These are phyloP conservation scores for Dictyostelium brefeldianum DNA, from an alignment of 78 protist species.

Conservation along the genomic window DNA sequence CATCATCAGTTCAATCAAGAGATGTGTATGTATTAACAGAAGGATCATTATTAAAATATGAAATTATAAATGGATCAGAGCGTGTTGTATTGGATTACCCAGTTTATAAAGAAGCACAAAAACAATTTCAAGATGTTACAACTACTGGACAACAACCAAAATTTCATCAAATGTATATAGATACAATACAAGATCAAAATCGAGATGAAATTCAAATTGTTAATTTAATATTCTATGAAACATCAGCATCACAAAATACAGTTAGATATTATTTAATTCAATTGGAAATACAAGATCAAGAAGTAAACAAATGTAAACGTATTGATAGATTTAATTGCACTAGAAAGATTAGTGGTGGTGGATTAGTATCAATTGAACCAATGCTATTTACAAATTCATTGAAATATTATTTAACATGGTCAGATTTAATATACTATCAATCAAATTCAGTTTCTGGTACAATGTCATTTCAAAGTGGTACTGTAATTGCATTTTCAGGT, in stretches of 20 bases:
- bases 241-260: neutral
- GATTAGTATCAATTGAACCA: neutral
- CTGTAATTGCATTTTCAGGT: neutral
- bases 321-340: neutral
- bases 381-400: neutral
- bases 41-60: constrained; percentile 44
- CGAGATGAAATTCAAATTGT: constrained; percentile 1
- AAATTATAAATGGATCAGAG: constrained; percentile 43
- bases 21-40: constrained; percentile 49
- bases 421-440: neutral
- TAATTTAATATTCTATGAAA: constrained; percentile 14
- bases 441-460: constrained; percentile 2
- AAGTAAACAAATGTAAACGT: neutral
- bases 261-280: constrained; percentile 8
- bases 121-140: neutral
- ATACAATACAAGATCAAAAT: constrained; percentile 6
- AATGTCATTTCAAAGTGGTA: constrained; percentile 4
- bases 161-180: neutral
- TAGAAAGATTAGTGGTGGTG: neutral
- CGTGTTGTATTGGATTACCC: constrained; percentile 18
- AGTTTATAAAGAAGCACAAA: constrained; percentile 22
- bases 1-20: neutral
- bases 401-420: constrained; percentile 17
- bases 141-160: neutral
- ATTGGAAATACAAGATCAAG: constrained; percentile 32